Evolutionary conservation across 257 asterid genomes (phyloP), one percentile per base, ranked within the genome.

Genomic region (Ehretia macrophylla): DNA sequence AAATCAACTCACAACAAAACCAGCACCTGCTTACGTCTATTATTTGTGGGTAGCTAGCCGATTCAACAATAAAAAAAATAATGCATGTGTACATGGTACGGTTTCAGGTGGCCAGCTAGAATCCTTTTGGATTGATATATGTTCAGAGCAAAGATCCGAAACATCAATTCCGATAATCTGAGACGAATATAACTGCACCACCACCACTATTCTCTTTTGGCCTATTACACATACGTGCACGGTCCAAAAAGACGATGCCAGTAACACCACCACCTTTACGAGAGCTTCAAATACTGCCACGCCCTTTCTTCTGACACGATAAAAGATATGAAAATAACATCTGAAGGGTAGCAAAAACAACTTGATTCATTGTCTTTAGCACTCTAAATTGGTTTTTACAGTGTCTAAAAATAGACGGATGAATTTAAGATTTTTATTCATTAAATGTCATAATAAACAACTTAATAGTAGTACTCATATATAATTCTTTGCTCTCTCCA

Each of bases 141-240:
- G 44, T 44, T 14, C n/a, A 46, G 32, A 32, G 19, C 51, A 46
- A 47, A 46, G 35, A 27, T 55, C 68, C 37, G 53, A 58, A 57
- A 20, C 58, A 54, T 14, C 67, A 67, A 17, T 62, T 58, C 67
- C 74, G 55, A 72, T 58, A 52, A 51, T 18, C 51, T 42, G 52
- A 44, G 60, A 60, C 58, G 39, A 51, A 42, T 32, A 32, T 11
- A 58, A 62, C 69, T 23, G 64, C 56, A 16, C 4, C 35, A 10
- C 1, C 27, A 32, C 13, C 23, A 56, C 21, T n/a, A 10, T 52
- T 22, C 21, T 50, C 14, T 32, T 11, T 46, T 19, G 56, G 11
- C 37, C 46, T 37, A 5, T 52, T 50, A 12, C 4, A 8, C 4
- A 14, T 12, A 23, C 3, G 11, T 1, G 1, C 10, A 10, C 11